A percentile compares a stretch with the other conserved stretches of the same genome.
These are phyloP conservation scores for Claviceps sp. DNA, from an alignment of 2,329 filamentous ascomycete species.

Conservation along the genomic window DNA sequence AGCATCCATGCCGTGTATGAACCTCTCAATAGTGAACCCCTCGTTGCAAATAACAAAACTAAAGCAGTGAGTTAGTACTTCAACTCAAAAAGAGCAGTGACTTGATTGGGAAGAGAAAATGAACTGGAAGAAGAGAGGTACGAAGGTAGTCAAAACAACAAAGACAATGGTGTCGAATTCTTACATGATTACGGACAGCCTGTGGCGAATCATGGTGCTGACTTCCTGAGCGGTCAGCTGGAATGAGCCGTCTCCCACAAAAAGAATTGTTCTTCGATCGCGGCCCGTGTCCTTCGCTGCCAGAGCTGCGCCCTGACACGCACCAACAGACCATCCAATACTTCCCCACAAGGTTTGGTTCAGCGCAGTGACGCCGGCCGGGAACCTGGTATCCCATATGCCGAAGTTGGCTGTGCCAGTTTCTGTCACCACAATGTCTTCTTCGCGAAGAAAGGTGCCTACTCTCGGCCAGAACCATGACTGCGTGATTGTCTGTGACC, in stretches of 20 bases:
- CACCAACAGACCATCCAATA: constrained; percentile 47
- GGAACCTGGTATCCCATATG: constrained; percentile 75
- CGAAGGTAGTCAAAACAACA: not conserved
- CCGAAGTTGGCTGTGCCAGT: constrained; percentile 84
- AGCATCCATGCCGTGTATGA: constrained; percentile 71
- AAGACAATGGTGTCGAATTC: constrained; percentile 10
- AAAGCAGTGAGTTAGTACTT: not conserved
- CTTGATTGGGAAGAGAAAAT: too few relatives aligned
- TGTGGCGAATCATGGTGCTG: constrained; percentile 67
- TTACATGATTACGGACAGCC: constrained; percentile 63
- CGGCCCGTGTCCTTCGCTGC: constrained; percentile 52
- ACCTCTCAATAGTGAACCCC: constrained; percentile 80
- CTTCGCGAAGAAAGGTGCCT: constrained; percentile 54
- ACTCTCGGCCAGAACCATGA: constrained; percentile 67
- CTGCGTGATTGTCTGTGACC: constrained; percentile 44
- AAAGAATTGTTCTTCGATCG: constrained; percentile 59
- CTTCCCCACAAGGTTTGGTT: constrained; percentile 66
- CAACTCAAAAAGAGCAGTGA: not conserved
- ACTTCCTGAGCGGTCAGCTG: constrained; percentile 77
- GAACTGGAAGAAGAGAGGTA: not conserved
- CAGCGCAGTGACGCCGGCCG: constrained; percentile 61
- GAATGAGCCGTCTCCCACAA: constrained; percentile 81
- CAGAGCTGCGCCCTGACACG: constrained; percentile 53
- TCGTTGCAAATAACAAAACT: constrained; percentile 78
- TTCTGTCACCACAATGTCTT: constrained; percentile 73